Conservation (phyloP, 495 filamentous ascomycete genomes). For the Penicillium arizonense region DNA sequence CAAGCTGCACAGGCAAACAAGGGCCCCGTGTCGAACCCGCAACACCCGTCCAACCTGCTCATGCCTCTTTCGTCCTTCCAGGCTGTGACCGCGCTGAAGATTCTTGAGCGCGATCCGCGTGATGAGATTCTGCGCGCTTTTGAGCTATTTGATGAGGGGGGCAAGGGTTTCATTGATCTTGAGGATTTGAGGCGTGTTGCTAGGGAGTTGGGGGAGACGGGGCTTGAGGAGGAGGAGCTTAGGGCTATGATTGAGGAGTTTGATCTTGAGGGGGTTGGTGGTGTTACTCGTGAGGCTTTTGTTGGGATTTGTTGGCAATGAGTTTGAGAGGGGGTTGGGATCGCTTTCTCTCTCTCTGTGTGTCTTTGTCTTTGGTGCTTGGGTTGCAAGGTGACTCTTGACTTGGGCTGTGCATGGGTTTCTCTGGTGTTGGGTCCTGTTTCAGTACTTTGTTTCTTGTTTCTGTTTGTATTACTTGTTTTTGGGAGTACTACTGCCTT, state of each 20-base stretch:
- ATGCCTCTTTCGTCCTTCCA: conserved; percentile 74
- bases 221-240: conserved; percentile 87
- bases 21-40: conserved; percentile 34
- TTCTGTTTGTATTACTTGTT: conserved; percentile 10
- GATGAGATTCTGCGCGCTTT: conserved; percentile 94
- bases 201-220: conserved; percentile 83
- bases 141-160: conserved; percentile 77
- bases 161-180: conserved; percentile 81
- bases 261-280: conserved; percentile 89
- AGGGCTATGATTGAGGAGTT: conserved; percentile 98
- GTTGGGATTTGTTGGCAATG: conserved; percentile 70
- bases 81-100: conserved; percentile 73
- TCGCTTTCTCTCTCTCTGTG: no score
- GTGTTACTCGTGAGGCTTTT: conserved; percentile 88
- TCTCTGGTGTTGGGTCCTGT: conserved; percentile 11
- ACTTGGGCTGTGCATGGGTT: conserved; percentile 13
- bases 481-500: conserved; percentile 2
- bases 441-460: conserved; percentile 4
- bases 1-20: conserved; percentile 12
- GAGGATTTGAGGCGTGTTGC: conserved; percentile 85
- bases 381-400: not conserved
- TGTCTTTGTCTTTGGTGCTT: not conserved
- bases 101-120: conserved; percentile 75
- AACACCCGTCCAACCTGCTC: conserved; percentile 56
- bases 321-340: conserved; percentile 10